A percentile compares a stretch with the other conserved stretches of the same genome.
Evolutionary conservation across 495 filamentous ascomycete genomes (phyloP).

Genomic region (Podospora conica): DNA sequence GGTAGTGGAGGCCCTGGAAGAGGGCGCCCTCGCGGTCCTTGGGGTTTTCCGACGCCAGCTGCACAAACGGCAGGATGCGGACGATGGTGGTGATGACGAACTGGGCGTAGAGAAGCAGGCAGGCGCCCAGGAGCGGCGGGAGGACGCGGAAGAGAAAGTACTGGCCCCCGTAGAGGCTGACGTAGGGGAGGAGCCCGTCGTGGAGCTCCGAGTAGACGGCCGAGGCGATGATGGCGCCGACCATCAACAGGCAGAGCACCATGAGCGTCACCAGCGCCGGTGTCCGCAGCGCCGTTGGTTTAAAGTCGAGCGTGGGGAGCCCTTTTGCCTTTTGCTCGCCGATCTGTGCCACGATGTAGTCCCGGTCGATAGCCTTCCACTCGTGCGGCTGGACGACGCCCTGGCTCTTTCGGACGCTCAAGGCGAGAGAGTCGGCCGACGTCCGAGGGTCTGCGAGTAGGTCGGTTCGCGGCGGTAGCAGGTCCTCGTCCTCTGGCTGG

Average conservation of each 20-base stretch:
- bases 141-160: conserved; percentile 85
- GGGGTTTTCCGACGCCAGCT: conserved; percentile 56
- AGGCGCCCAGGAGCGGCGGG: conserved; percentile 66
- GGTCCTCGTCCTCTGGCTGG: background rate
- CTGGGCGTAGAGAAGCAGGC: conserved; percentile 70
- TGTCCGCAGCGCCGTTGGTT: conserved; percentile 61
- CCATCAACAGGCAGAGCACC: conserved; percentile 61
- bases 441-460: conserved; percentile 9
- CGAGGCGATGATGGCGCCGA: conserved; percentile 62
- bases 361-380: conserved; percentile 22
- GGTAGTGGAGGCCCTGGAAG: conserved; percentile 48
- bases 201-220: conserved; percentile 63
- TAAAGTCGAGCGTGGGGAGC: conserved; percentile 51
- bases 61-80: conserved; percentile 69
- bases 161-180: conserved; percentile 55
- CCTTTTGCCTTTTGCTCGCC: conserved; percentile 12
- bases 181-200: conserved; percentile 60
- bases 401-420: conserved; percentile 19
- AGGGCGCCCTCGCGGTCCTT: conserved; percentile 45
- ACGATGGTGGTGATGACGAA: conserved; percentile 68
- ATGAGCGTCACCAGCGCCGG: conserved; percentile 53
- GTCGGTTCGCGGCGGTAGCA: conserved; percentile 3
- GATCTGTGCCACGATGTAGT: conserved; percentile 14
- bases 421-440: conserved; percentile 29
- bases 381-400: conserved; percentile 23